Conservation (phyloP, 495 filamentous ascomycete species). For the Penicillium turbatum region DNA sequence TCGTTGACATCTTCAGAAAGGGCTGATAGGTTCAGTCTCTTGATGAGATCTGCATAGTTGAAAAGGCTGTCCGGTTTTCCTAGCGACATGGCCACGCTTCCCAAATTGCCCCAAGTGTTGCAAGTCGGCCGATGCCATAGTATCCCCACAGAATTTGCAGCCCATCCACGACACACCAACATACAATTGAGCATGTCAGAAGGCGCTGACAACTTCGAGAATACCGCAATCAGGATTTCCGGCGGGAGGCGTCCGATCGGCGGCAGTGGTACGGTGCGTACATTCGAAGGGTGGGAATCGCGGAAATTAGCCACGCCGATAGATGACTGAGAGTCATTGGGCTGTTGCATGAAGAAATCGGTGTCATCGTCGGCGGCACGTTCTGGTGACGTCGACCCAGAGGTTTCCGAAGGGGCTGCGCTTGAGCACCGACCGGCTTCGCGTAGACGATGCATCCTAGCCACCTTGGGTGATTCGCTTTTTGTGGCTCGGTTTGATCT, state of each 20-base stretch:
- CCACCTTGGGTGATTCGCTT: slow-evolving; percentile 3
- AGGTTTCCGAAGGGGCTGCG: slow-evolving; percentile 55
- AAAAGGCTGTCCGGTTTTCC: slow-evolving; percentile 68
- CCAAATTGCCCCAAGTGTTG: slow-evolving; percentile 74
- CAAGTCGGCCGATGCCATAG: slow-evolving; percentile 94
- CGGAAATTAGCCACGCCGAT: slow-evolving; percentile 72
- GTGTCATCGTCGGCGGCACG: slow-evolving; percentile 84
- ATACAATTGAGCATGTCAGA: slow-evolving; percentile 80
- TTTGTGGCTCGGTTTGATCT: slow-evolving; percentile 10
- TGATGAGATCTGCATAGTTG: slow-evolving; percentile 79
- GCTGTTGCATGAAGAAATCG: slow-evolving; percentile 79
- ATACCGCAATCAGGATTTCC: slow-evolving; percentile 90
- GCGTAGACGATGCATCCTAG: slow-evolving; percentile 39
- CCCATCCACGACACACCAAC: slow-evolving; percentile 90
- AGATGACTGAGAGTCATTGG: slow-evolving; percentile 88
- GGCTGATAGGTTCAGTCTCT: slow-evolving; percentile 81
- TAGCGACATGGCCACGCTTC: slow-evolving; percentile 72
- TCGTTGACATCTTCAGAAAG: slow-evolving; percentile 77
- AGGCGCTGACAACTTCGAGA: slow-evolving; percentile 72
- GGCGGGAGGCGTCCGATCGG: slow-evolving; percentile 83
- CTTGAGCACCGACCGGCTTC: slow-evolving; percentile 41
- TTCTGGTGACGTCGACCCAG: slow-evolving; percentile 79
- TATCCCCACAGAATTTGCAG: slow-evolving; percentile 84
- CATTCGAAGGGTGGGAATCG: slow-evolving; percentile 60
- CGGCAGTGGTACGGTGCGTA: slow-evolving; percentile 52